Conservation (phyloP, 805 yeast genomes). For the Metschnikowia kofuensis region DNA sequence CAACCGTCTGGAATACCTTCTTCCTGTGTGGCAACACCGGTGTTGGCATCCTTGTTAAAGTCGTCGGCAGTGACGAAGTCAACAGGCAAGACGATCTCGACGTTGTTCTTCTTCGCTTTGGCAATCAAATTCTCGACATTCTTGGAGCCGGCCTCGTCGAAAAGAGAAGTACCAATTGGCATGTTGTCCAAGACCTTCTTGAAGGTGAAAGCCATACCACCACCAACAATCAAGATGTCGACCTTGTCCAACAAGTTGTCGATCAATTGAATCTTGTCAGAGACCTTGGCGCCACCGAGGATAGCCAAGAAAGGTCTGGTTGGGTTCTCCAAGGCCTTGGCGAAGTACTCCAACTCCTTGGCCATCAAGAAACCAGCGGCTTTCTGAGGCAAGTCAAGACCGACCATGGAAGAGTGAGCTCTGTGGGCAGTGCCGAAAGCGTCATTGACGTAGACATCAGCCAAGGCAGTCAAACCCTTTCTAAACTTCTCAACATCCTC, state of each 20-base stretch:
- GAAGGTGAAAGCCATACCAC: conserved; percentile 99
- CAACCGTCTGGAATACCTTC: conserved; percentile 93
- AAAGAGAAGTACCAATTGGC: conserved; percentile 89
- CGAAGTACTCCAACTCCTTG: conserved; percentile 95
- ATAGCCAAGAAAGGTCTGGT: conserved; percentile 97
- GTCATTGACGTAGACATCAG: conserved; percentile 96
- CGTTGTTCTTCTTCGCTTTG: conserved; percentile 95
- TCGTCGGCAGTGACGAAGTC: conserved; percentile 96
- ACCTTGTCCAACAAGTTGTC: conserved; percentile 97
- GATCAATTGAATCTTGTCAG: conserved; percentile 97
- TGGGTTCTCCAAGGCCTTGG: conserved; percentile 98
- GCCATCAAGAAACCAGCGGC: conserved; percentile 99
- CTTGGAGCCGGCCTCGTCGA: conserved; percentile 92
- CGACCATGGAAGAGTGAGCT: conserved; percentile 99
- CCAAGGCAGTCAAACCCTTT: conserved; percentile 82
- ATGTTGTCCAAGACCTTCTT: conserved; percentile 86
- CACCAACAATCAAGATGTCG: conserved; percentile 91
- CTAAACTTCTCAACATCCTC: conserved; percentile 87
- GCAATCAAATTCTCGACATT: conserved; percentile 87
- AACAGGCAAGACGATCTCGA: conserved; percentile 89
- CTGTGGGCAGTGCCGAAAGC: conserved; percentile 98
- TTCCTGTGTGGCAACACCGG: conserved; percentile 79
- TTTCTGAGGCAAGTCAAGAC: conserved; percentile 90
- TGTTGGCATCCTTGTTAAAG: conserved; percentile 87
- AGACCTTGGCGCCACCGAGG: conserved; percentile 99